Base-by-base conservation (phyloP, 257 asterid genomes). In the Asclepias syriaca region DNA sequence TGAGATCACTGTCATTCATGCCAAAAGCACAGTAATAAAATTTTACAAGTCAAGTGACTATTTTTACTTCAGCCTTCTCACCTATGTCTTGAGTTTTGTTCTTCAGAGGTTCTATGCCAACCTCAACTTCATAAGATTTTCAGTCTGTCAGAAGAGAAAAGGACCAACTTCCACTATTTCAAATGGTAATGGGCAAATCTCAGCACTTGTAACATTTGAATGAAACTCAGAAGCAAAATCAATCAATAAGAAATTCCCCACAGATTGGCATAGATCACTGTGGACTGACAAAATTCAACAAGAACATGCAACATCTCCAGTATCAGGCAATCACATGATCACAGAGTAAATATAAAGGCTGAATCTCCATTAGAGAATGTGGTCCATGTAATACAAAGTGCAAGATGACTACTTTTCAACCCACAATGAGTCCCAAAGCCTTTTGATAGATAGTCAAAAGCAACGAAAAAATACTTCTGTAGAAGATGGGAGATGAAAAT, bases 1-100 rank as follows among this genome's bases (percentile, higher is more conserved):
- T 48, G 53, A 67, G 46, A 40, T 29, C 60, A 19, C 74, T 54
- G 51, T 46, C 70, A 72, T 78, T 63, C 75, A 79, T 34, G 74
- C 27, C 59, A 24, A 66, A 64, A 51, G 50, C 40, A 72, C 77
- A 22, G 57, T 27, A 5, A 49, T 18, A 56, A 56, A 65, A 50
- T 43, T 63, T 21, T 40, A 69, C 74, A 54, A 54, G 34, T 10
- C 59, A 71, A 24, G 74, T 46, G 83, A 2, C 12, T 46, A 63
- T 32, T 76, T 63, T 61, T 48, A 58, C 75, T 40, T 50, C 49
- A 53, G 9, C 43, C 58, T 18, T 11, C 69, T 56, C 53, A 56
- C 5, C 49, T n/a, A 57, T 48, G 46, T 64, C 65, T 22, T 18
- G 19, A 45, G 24, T 15, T 71, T 56, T 55, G 43, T 19, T 37